Base-by-base conservation (phyloP, 116 monocot species). In the Trichopus zeylanicus region DNA sequence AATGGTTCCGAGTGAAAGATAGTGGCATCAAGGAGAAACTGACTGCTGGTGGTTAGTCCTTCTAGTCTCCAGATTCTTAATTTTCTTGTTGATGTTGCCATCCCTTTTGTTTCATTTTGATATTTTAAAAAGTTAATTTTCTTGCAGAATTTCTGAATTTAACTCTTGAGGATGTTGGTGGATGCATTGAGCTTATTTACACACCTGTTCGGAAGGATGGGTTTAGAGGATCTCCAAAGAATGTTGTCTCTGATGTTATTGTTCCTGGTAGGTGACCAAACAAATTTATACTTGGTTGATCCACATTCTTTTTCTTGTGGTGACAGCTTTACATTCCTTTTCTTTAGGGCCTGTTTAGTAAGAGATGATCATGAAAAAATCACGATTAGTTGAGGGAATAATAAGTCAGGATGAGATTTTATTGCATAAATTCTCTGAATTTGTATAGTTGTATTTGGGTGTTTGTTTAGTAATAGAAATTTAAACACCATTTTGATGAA, bases 181-280 rank as follows among this genome's bases (percentile, higher is more conserved):
- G 26, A 61, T 66, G 71, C 60, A 85, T 98, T 69, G 98, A 98
- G 67, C 85, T 91, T 72, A 58, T 85, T 54, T 98, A 82, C 46
- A 98, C 88, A 54, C 98, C 98, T 29, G 72, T 91, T n/a, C 60
- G 98, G 30, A 78, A 81, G 37, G 98, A 98, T 71, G 88, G 91
- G 42, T 35, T 76, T 48, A 75, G 35, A 61, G 98, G 98, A 26
- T 18, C 66, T 52, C 71, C 82, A 38, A 80, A 59, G 35, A 76
- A 49, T 9, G 59, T 85, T 53, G 29, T 78, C 21, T 88, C 98
- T 29, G 66, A 39, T 73, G 62, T 46, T 31, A 78, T 98, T 49
- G 20, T 49, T 67, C 85, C 91, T 66, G 98, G 98, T 97, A 65
- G 42, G 59, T 59, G 13, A 29, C 60, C 28, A 47, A 19, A 27